Base-by-base conservation (phyloP, 1,284 basidiomycete genomes). In the Pisolithus thermaeus region DNA sequence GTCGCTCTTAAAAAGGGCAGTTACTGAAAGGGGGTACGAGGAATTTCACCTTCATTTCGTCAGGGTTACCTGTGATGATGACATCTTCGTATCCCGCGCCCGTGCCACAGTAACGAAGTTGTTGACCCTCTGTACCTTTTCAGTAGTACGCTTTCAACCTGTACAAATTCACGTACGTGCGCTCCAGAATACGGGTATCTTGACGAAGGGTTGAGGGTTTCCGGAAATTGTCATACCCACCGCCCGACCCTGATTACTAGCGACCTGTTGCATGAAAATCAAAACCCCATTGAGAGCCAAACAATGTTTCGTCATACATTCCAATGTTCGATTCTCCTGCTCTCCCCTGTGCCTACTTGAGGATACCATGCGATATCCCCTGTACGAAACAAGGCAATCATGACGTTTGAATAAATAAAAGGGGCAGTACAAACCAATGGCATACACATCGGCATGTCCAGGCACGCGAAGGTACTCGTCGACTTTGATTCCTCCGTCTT, bases 161-260 rank as follows among this genome's bases (percentile, higher is more conserved):
- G 72, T 56, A 22, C 28, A 8, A 36, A 20, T 7, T 18, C 7
- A 78, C 85, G 54, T 61, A 87, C 85, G 84, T 38, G 84, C 83
- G 66, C 84, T 87, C 93, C 93, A 97, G 72, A 97, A 97, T 47
- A 95, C 74, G 0, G 93, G 91, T 6, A 92, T 74, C 70, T 92
- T 93, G 53, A 77, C 76, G 64, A 86, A 92, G 4, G 79, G 79
- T 57, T 83, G 78, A n/a, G 74, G 69, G 39, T 71, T 71, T 30
- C 82, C 81, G 5, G 84, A 75, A 58, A 95, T 90, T 7, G 80
- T 86, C 66, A 83, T 81, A 0, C 87, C 93, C 20, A 90, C 87
- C 7, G 87, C 81, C 50, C 92, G 82, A 2, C 92, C 94, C 59
- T 96, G 89, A 67, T 92, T 92, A 40, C 84, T 81, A 20, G 89